A percentile compares a stretch with the other conserved stretches of the same genome.
Conservation (phyloP, 805 yeast genomes). For the Wickerhamiella sorbophila region DNA sequence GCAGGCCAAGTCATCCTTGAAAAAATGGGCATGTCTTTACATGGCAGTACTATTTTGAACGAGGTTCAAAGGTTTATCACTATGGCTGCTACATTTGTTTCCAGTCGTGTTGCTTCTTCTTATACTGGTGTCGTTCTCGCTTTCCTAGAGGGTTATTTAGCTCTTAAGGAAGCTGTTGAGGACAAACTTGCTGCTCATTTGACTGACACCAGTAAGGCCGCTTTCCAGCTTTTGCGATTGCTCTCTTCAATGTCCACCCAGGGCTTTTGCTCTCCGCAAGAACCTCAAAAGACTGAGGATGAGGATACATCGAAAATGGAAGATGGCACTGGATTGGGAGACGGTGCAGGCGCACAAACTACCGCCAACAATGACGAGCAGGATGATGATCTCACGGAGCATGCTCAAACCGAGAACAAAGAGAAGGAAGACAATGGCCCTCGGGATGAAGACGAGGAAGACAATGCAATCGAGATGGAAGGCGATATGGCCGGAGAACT, state of each 20-base stretch:
- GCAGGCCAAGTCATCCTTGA: conserved; percentile 33
- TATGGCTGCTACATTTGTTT: conserved; percentile 19
- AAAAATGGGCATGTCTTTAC: conserved; percentile 32
- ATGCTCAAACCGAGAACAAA: conserved; percentile 55
- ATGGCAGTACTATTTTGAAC: conserved; percentile 26
- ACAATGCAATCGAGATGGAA: conserved; percentile 85
- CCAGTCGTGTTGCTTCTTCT: conserved; percentile 25
- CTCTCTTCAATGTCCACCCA: conserved; percentile 50
- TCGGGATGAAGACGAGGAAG: conserved; percentile 43
- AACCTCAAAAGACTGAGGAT: conserved; percentile 41
- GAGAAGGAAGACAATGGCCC: conserved; percentile 33
- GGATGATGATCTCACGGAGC: conserved; percentile 76
- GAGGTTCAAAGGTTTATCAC: conserved; percentile 24
- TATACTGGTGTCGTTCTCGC: conserved; percentile 41
- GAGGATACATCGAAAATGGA: conserved; percentile 47
- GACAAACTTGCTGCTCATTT: conserved; percentile 37
- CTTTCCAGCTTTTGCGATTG: conserved; percentile 41
- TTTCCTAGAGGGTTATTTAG: conserved; percentile 43
- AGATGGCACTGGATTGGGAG: conserved; percentile 87
- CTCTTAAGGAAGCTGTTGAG: conserved; percentile 33
- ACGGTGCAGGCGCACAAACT: conserved; percentile 77
- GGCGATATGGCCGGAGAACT: conserved; percentile 94
- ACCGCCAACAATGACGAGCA: conserved; percentile 65
- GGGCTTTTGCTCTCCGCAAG: conserved; percentile 90
- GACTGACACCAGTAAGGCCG: conserved; percentile 41